phyloP scores from a whole-genome alignment of 1,139 yeast genomes.

The Yamadazyma aaseri region DNA sequence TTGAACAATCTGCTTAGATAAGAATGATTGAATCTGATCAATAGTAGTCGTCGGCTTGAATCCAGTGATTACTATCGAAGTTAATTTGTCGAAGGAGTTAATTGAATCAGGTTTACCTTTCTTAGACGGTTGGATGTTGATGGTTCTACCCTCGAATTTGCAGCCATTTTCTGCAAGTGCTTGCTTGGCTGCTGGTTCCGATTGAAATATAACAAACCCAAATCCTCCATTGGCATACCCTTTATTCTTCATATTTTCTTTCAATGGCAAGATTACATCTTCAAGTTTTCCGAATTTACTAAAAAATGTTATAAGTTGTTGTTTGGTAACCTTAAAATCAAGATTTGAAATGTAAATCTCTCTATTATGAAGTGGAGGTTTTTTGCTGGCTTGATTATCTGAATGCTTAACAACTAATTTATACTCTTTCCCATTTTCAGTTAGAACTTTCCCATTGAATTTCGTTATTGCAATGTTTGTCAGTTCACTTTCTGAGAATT shows the following conservation, averaged over 20 bases:
- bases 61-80: conserved; percentile 36
- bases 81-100: conserved; percentile 25
- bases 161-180: conserved; percentile 40
- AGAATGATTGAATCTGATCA: conserved; percentile 35
- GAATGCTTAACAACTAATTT: conserved; percentile 17
- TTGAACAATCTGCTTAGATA: conserved; percentile 34
- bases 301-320: conserved; percentile 26
- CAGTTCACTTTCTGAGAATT: conserved; percentile 42
- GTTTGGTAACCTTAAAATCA: conserved; percentile 50
- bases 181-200: conserved; percentile 35
- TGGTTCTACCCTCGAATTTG: conserved; percentile 37
- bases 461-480: conserved; percentile 49
- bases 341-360: conserved; percentile 65
- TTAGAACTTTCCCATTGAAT: conserved; percentile 37
- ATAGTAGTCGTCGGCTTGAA: conserved; percentile 46
- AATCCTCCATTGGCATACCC: conserved; percentile 48
- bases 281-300: conserved; percentile 41
- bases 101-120: conserved; percentile 5
- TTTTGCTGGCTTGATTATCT: conserved; percentile 11
- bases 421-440: conserved; percentile 23
- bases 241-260: conserved; percentile 23
- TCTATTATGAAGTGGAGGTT: conserved; percentile 17
- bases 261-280: conserved; percentile 49
- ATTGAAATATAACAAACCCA: conserved; percentile 53
- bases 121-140: conserved; percentile 36